Evolutionary conservation across 345 rosid species (phyloP), one percentile per base, ranked within the genome.

Genomic region (Dipteronia sinensis): DNA sequence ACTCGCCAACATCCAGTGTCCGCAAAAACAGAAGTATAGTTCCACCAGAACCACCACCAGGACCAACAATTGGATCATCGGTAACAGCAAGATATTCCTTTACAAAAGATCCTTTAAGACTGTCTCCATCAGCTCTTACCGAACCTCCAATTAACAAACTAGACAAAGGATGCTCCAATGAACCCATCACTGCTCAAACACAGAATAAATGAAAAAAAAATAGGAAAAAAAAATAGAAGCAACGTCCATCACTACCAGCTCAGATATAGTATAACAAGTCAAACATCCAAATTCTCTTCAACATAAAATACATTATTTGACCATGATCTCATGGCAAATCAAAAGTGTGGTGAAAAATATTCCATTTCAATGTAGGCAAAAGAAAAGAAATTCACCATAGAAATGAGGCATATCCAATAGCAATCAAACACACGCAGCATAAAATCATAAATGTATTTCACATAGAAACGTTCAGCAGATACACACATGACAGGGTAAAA

Each of bases 31-130:
- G 63, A 74, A 97, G 90, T 58, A 97, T 80, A 68, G 96, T 88
- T 85, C 99, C 98, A 64, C 99, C 99, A 59, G 99, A 97, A 77
- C 98, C 99, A 78, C 98, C 99, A 31, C 99, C 99, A 65, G 97
- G 94, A 80, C 85, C 88, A 59, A 85, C 74, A 76, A 20, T 76
- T 56, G 89, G 82, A 67, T 69, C 76, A 74, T 87, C 61, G 20
- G 17, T 72, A 46, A 71, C 40, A 79, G 78, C 61, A 74, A 38
- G 59, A 16, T 82, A 53, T 75, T 84, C 81, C 74, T 69, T 69
- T 79, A 72, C 38, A n/a, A 78, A 58, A 77, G 73, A 76, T 79
- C 71, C 79, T 76, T 78, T 77, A 75, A 86, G 85, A 83, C 90
- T 91, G 78, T 90, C 96, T 83, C 99, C 99, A 85, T 97, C 99